phyloP scores from a whole-genome alignment of 352 stramenopile genomes.

The Globisporangium paroecandrum region DNA sequence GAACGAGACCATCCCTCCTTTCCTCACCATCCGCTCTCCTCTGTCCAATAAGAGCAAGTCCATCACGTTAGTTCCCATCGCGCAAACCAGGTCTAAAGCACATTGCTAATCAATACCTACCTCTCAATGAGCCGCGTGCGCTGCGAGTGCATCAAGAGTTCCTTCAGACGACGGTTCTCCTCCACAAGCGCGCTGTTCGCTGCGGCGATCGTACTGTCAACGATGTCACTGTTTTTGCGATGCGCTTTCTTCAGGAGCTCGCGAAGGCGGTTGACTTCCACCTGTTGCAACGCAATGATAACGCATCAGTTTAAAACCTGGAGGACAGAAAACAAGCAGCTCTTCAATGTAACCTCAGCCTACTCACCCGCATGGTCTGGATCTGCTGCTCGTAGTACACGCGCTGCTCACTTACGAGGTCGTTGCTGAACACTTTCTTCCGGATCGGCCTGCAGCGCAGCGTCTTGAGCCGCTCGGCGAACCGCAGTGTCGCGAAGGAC shows the following conservation, averaged over 20 bases:
- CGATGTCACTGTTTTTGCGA: conserved; percentile 27
- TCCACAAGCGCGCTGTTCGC: conserved; percentile 53
- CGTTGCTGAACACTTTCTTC: conserved; percentile 44
- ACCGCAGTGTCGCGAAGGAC: conserved; percentile 65
- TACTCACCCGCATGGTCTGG: conserved; percentile 51
- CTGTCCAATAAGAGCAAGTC: background rate
- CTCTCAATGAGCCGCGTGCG: conserved; percentile 39
- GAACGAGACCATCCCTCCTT: conserved; percentile 10
- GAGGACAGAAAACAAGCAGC: background rate
- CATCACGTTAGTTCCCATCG: background rate
- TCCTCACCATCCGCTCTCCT: conserved; percentile 17
- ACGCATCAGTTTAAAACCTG: background rate
- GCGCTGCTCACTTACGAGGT: conserved; percentile 50
- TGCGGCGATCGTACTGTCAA: conserved; percentile 18
- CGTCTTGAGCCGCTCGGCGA: conserved; percentile 61
- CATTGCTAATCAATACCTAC: conserved; percentile 16
- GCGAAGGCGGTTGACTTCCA: conserved; percentile 52
- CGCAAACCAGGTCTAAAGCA: no score
- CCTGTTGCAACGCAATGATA: conserved; percentile 18
- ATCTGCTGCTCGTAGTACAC: conserved; percentile 71
- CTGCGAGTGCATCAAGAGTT: conserved; percentile 52
- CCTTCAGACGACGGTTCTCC: conserved; percentile 61
- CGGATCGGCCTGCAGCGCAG: conserved; percentile 54
- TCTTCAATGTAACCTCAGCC: background rate
- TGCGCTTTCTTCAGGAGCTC: conserved; percentile 48